These are phyloP conservation scores for Bryum argenteum DNA, from an alignment of 225 moss, liverwort and hornwort species.

Conservation along the genomic window DNA sequence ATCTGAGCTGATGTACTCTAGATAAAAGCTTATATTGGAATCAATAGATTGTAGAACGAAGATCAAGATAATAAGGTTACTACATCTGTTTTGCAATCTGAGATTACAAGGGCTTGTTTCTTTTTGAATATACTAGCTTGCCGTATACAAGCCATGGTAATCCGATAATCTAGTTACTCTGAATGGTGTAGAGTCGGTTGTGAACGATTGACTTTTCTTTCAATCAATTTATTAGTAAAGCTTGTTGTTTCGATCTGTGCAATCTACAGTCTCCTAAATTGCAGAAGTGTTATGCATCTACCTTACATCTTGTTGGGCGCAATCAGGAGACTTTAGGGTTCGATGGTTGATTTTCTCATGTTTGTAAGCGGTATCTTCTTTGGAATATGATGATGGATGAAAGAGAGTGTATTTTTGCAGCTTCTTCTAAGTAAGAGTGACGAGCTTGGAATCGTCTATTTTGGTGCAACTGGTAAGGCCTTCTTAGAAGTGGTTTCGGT, in stretches of 20 bases:
- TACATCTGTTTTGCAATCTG: not conserved
- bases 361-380: not conserved
- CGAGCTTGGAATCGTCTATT: slow-evolving; percentile 80
- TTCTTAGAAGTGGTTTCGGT: slow-evolving; percentile 1
- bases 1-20: not conserved
- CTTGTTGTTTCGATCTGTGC: not conserved
- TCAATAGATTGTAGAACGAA: not conserved
- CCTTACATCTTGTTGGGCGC: not conserved
- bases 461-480: slow-evolving; percentile 75
- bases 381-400: slow-evolving; percentile 24
- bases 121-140: not conserved
- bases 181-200: not conserved
- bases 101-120: not conserved
- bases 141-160: not conserved
- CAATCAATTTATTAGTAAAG: not conserved
- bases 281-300: slow-evolving; percentile 1
- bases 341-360: not conserved
- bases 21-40: not conserved
- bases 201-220: not conserved
- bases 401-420: slow-evolving; percentile 49
- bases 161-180: not conserved
- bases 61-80: not conserved
- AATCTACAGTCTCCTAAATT: not conserved
- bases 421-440: slow-evolving; percentile 71
- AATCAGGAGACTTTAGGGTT: too few species aligned